These are phyloP conservation scores for Solanum rostratum DNA, from an alignment of 257 asterid genomes.

Conservation along the genomic window DNA sequence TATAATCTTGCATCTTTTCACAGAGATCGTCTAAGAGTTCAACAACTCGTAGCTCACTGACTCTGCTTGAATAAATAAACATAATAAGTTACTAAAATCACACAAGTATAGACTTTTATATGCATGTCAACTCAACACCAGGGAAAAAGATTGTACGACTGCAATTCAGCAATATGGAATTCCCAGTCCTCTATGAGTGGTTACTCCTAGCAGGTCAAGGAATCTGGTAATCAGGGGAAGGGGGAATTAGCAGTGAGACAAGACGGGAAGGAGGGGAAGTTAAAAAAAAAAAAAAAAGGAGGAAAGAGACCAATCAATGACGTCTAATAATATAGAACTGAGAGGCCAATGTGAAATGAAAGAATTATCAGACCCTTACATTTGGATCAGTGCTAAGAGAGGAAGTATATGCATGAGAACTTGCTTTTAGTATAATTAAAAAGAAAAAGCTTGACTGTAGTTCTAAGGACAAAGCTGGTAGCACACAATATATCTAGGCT, in stretches of 20 bases:
- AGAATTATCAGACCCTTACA: not conserved
- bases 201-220: not conserved
- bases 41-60: constrained; percentile 80
- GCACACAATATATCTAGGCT: not conserved
- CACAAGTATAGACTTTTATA: not conserved
- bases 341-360: not conserved
- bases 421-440: not conserved
- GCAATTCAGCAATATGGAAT: not conserved
- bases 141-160: not conserved
- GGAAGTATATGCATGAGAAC: not conserved
- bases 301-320: not conserved
- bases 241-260: not conserved
- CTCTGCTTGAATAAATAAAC: constrained; percentile 26
- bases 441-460: not conserved
- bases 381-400: not conserved
- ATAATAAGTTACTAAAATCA: not conserved
- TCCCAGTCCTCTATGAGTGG: not conserved
- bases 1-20: constrained; percentile 95
- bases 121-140: not conserved
- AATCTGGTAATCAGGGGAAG: not conserved
- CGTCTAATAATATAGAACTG: not conserved
- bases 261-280: not conserved
- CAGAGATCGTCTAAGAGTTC: constrained; percentile 93
- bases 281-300: not conserved
- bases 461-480: not conserved